Conservation (phyloP, 2,329 filamentous ascomycete species). For the Phyllosticta capitalensis region DNA sequence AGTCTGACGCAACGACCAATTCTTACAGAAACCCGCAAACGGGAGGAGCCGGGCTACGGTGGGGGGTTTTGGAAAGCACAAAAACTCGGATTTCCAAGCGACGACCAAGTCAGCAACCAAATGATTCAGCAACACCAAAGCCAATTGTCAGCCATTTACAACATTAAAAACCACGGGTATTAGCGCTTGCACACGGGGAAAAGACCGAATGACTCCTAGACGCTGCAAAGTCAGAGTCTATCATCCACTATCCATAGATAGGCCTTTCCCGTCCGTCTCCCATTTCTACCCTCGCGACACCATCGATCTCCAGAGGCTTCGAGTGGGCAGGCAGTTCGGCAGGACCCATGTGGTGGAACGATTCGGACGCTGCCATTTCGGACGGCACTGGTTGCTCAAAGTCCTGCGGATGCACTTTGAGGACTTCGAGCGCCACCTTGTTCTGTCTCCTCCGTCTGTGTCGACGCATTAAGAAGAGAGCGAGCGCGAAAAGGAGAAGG, state of each 20-base stretch:
- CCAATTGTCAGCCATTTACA: not conserved
- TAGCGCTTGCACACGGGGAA: not conserved
- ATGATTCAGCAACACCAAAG: not conserved
- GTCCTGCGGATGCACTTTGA: not conserved
- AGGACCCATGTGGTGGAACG: not conserved
- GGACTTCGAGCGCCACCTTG: not conserved
- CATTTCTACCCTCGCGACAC: not conserved
- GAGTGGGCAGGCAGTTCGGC: not conserved
- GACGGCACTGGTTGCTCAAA: too few relatives aligned
- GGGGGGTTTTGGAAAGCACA: not conserved
- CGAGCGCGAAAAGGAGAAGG: not conserved
- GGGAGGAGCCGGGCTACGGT: too few relatives aligned
- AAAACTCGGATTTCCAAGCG: not conserved
- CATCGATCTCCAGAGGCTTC: not conserved
- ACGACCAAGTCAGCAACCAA: not conserved
- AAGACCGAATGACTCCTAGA: not conserved
- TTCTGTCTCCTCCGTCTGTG: not conserved
- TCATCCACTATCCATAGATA: not conserved
- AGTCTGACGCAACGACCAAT: too few relatives aligned
- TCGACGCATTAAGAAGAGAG: not conserved
- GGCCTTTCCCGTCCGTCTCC: not conserved
- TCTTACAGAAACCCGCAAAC: too few relatives aligned
- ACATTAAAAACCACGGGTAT: not conserved
- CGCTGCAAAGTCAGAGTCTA: not conserved
- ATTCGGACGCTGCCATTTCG: not conserved